Evolutionary conservation across 768 basidiomycete genomes (phyloP).

Genomic region (Mycena pura): DNA sequence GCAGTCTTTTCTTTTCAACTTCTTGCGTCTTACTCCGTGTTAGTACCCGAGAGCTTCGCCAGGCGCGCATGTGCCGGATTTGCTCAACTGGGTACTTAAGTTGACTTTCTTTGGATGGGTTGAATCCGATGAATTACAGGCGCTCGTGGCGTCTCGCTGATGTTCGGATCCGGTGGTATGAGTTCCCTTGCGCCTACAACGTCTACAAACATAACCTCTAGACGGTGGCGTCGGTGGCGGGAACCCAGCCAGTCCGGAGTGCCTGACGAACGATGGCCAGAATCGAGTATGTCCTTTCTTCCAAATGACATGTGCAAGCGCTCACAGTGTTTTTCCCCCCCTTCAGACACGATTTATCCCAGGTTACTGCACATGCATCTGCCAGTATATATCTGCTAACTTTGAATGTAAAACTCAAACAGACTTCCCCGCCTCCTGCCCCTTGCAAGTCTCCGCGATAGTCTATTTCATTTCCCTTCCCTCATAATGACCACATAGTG

Average conservation of each 20-base stretch:
- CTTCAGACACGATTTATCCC: conserved; percentile 26
- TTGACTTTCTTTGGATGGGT: background rate
- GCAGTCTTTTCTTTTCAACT: background rate
- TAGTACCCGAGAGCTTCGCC: conserved; percentile 56
- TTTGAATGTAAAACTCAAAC: background rate
- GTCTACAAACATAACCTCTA: conserved; percentile 36
- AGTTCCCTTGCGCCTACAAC: conserved; percentile 41
- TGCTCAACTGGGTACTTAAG: conserved; percentile 48
- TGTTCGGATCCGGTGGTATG: conserved; percentile 59
- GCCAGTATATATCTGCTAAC: too few relatives aligned
- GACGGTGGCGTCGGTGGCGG: conserved; percentile 62
- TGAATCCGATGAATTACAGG: too few relatives aligned
- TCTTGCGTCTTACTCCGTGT: background rate
- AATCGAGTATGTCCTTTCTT: conserved; percentile 36
- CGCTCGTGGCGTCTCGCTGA: conserved; percentile 55
- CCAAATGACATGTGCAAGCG: background rate
- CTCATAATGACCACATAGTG: background rate
- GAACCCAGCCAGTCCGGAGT: conserved; percentile 47
- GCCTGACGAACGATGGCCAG: conserved; percentile 54
- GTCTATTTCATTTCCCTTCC: background rate
- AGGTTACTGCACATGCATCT: too few relatives aligned
- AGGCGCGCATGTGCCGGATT: conserved; percentile 54
- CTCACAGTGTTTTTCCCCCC: background rate
- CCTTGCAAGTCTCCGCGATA: conserved; percentile 16
- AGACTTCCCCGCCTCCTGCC: conserved; percentile 28